Conservation (phyloP, 139 green algal genomes). For the Volvox africanus region DNA sequence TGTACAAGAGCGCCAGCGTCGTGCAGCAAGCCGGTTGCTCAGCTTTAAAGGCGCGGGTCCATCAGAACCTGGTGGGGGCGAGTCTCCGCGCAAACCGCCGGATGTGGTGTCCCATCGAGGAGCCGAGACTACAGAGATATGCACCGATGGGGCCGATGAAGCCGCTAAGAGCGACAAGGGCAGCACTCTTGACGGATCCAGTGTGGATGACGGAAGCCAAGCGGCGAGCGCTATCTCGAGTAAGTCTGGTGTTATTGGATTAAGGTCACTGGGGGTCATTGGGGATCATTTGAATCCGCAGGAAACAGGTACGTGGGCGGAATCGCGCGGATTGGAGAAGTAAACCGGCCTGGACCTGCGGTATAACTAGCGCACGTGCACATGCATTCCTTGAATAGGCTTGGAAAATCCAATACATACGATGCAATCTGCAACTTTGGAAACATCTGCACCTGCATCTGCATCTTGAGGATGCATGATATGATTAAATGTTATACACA, state of each 20-base stretch:
- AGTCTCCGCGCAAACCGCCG: background rate
- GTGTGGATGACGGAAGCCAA: constrained; percentile 13
- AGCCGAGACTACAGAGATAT: background rate
- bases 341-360: no score
- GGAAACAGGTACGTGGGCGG: no score
- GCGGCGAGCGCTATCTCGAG: background rate
- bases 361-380: no score
- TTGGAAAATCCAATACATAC: no score
- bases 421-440: no score
- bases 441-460: no score
- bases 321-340: no score
- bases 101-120: background rate
- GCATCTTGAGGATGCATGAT: no score
- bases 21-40: background rate
- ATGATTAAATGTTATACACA: no score
- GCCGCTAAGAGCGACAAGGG: constrained; percentile 3
- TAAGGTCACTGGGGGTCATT: background rate
- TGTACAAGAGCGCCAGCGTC: background rate
- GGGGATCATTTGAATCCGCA: background rate
- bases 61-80: background rate
- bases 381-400: no score
- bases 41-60: background rate
- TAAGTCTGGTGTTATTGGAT: background rate
- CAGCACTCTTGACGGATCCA: constrained; percentile 3
- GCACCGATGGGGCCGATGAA: background rate